Percentiles rank a stretch among this genome's conserved stretches.
Conservation (phyloP, 2,329 filamentous ascomycete genomes). For the Acephala macrosclerotiorum region DNA sequence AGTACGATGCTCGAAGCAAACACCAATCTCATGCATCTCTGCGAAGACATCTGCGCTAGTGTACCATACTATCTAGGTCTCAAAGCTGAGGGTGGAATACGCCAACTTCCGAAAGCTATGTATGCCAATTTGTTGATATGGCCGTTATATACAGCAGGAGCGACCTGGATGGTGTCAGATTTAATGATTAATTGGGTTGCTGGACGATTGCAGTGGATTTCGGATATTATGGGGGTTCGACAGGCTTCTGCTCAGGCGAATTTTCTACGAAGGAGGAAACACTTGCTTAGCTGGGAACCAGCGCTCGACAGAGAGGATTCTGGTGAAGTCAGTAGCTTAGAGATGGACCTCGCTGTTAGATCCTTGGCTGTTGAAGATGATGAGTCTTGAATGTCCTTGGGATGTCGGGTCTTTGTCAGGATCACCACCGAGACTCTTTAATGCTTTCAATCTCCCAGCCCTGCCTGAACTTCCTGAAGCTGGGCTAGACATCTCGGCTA, state of each 20-base stretch:
- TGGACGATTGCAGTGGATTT: constrained; percentile 34
- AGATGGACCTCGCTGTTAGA: background rate
- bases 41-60: constrained; percentile 39
- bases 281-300: background rate
- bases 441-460: no score
- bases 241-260: constrained; percentile 29
- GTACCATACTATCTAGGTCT: constrained; percentile 36
- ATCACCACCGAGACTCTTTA: no score
- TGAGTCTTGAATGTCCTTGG: background rate
- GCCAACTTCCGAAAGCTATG: constrained; percentile 27
- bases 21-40: constrained; percentile 30
- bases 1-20: constrained; percentile 31
- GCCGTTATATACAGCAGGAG: constrained; percentile 38
- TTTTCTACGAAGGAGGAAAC: background rate
- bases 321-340: background rate
- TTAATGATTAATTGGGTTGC: constrained; percentile 39
- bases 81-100: constrained; percentile 11
- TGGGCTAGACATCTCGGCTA: no score
- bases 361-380: background rate
- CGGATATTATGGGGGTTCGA: constrained; percentile 37
- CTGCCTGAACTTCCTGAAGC: no score
- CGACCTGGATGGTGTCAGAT: constrained; percentile 32
- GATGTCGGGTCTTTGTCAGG: no score
- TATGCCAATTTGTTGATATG: constrained; percentile 38
- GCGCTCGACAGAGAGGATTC: background rate